phyloP scores from a whole-genome alignment of 1,284 basidiomycete genomes.

The Sanguinoderma infundibulare region DNA sequence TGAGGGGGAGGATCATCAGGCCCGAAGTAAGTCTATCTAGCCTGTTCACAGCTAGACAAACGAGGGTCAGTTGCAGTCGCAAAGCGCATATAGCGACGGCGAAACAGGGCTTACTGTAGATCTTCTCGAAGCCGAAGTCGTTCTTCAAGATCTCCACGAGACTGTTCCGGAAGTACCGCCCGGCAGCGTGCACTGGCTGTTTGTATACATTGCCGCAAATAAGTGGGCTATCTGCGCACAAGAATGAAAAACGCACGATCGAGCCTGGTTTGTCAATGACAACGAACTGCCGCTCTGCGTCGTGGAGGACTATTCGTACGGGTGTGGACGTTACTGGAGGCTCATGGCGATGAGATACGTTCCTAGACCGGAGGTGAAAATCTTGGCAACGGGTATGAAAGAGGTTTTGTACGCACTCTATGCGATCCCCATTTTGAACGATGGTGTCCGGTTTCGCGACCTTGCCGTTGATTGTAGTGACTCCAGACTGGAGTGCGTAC shows the following conservation, averaged over 20 bases:
- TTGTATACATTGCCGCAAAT: not conserved
- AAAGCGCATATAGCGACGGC: not conserved
- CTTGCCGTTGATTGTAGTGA: conserved; percentile 92
- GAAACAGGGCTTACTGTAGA: conserved; percentile 69
- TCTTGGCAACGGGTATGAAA: not conserved
- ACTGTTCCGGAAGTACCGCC: conserved; percentile 88
- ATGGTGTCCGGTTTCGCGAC: conserved; percentile 81
- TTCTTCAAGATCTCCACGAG: conserved; percentile 86
- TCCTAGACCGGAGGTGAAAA: conserved; percentile 52
- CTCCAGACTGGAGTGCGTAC: conserved; percentile 92
- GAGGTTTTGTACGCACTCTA: conserved; percentile 67
- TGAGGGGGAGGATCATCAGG: conserved; percentile 92
- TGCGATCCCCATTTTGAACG: conserved; percentile 86
- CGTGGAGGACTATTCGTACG: conserved; percentile 80
- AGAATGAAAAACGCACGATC: conserved; percentile 63
- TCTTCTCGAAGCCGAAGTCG: conserved; percentile 84
- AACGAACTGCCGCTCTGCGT: conserved; percentile 82
- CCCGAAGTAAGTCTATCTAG: conserved; percentile 96
- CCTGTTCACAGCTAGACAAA: conserved; percentile 84
- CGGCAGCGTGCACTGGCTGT: conserved; percentile 89
- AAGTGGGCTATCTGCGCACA: too few species aligned
- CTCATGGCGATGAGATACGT: conserved; percentile 95
- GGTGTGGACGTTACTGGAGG: conserved; percentile 92
- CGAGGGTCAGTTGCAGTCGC: not conserved
- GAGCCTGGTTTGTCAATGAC: conserved; percentile 96